Percentiles rank a stretch among this genome's conserved stretches.
phyloP scores from a whole-genome alignment of 2,329 filamentous ascomycete species.

The Fusarium penzigii region DNA sequence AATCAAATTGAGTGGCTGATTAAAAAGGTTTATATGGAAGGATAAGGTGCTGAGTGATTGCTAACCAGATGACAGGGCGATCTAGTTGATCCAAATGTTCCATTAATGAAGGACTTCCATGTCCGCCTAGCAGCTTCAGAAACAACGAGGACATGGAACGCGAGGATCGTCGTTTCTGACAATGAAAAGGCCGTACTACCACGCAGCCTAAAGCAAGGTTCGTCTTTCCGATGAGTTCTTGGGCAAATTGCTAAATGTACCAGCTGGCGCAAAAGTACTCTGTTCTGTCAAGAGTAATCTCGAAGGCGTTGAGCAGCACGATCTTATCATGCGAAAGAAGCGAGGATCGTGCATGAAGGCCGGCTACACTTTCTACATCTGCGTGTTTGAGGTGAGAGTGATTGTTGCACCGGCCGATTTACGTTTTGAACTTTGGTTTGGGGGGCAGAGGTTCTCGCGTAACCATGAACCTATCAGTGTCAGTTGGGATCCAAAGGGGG shows the following conservation, averaged over 20 bases:
- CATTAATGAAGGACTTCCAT: conserved; percentile 37
- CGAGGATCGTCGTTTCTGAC: conserved; percentile 41
- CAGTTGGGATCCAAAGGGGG: conserved; percentile 8
- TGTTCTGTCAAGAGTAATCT: conserved; percentile 45
- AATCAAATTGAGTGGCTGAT: conserved; percentile 18
- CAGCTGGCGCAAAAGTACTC: conserved; percentile 40
- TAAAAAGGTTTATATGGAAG: conserved; percentile 36
- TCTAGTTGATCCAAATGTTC: conserved; percentile 36
- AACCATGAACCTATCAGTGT: conserved; percentile 24
- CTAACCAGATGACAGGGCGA: conserved; percentile 36
- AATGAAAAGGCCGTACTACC: conserved; percentile 39
- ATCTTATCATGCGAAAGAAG: conserved; percentile 41
- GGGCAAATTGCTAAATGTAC: not conserved
- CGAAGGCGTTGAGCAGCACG: conserved; percentile 38
- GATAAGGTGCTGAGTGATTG: conserved; percentile 36
- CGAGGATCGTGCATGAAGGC: conserved; percentile 34
- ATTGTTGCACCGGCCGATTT: conserved; percentile 58
- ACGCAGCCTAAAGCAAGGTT: conserved; percentile 39
- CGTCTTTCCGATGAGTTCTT: conserved; percentile 5
- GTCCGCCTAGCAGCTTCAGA: conserved; percentile 36
- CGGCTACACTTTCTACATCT: conserved; percentile 41
- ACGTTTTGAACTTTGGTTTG: conserved; percentile 44
- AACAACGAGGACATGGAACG: conserved; percentile 38
- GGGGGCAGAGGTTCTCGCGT: conserved; percentile 26
- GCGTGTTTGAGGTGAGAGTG: conserved; percentile 52